Evolutionary conservation across 2,329 filamentous ascomycete species (phyloP).

Genomic region (Penicillium oxalicum): DNA sequence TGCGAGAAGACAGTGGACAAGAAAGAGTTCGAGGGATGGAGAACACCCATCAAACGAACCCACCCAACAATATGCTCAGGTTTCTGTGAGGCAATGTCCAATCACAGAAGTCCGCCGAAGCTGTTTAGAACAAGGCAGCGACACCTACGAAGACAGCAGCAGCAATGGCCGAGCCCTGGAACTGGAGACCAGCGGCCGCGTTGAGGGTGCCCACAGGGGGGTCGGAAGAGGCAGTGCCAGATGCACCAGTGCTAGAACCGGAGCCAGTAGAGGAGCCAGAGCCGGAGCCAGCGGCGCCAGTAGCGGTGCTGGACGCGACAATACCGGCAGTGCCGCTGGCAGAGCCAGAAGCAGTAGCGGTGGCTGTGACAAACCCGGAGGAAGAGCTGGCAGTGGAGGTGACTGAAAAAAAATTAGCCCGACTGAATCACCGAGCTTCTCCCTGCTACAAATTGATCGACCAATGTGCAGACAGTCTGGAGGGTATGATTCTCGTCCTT

Average conservation of each 20-base stretch:
- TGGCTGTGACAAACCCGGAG: constrained; percentile 19
- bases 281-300: constrained; percentile 3
- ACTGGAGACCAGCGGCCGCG: constrained; percentile 26
- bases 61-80: constrained; percentile 8
- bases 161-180: constrained; percentile 33
- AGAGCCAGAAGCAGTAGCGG: constrained; percentile 16
- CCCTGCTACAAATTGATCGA: no score
- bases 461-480: no score
- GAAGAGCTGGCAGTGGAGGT: constrained; percentile 27
- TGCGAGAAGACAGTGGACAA: neutral
- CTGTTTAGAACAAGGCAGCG: constrained; percentile 32
- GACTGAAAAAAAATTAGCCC: constrained; percentile 1
- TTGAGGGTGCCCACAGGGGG: constrained; percentile 10
- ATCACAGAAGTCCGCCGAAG: neutral
- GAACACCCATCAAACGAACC: constrained; percentile 10
- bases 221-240: constrained; percentile 8
- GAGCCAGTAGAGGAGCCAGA: constrained; percentile 14
- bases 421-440: no score
- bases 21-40: neutral
- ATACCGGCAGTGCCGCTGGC: constrained; percentile 17
- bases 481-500: neutral
- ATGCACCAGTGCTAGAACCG: neutral
- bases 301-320: constrained; percentile 12
- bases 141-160: constrained; percentile 39
- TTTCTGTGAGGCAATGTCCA: neutral